These are phyloP conservation scores for Escovopsis sp. DNA, from an alignment of 2,329 filamentous ascomycete species.

Conservation along the genomic window DNA sequence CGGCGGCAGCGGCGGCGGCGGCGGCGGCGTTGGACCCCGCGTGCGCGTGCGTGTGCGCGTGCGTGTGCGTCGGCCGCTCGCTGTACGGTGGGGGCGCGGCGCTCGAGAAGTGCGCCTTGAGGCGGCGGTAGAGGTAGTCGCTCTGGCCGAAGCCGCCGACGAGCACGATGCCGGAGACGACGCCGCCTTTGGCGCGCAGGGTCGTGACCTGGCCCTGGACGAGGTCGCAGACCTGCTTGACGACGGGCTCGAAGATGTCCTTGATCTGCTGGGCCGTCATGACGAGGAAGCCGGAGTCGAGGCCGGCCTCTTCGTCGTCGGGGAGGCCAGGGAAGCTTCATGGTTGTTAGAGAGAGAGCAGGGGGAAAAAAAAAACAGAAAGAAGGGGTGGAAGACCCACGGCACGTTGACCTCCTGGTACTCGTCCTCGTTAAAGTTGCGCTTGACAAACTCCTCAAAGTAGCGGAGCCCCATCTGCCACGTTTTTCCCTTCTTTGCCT, in stretches of 20 bases:
- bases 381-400: slow-evolving; percentile 17
- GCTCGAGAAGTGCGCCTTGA: slow-evolving; percentile 54
- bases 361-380: background rate
- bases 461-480: slow-evolving; percentile 70
- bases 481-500: slow-evolving; percentile 60
- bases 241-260: slow-evolving; percentile 60
- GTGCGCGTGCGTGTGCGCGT: slow-evolving; percentile 27
- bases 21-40: too few relatives aligned
- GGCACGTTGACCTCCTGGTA: slow-evolving; percentile 65
- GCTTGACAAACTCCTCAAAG: slow-evolving; percentile 75
- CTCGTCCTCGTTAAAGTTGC: slow-evolving; percentile 69
- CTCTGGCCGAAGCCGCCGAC: slow-evolving; percentile 73
- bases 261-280: slow-evolving; percentile 57
- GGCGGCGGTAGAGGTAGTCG: slow-evolving; percentile 56
- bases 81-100: slow-evolving; percentile 48
- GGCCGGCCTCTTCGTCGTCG: slow-evolving; percentile 59
- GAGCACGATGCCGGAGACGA: slow-evolving; percentile 61
- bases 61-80: slow-evolving; percentile 53
- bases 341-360: background rate
- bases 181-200: slow-evolving; percentile 44
- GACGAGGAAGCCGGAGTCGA: slow-evolving; percentile 64
- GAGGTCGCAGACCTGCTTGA: slow-evolving; percentile 54
- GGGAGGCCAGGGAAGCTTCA: slow-evolving; percentile 54
- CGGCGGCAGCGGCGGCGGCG: too few relatives aligned
- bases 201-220: slow-evolving; percentile 52